Evolutionary conservation across 306 rosid species (phyloP).

Genomic region (Trichosanthes cucumerina): DNA sequence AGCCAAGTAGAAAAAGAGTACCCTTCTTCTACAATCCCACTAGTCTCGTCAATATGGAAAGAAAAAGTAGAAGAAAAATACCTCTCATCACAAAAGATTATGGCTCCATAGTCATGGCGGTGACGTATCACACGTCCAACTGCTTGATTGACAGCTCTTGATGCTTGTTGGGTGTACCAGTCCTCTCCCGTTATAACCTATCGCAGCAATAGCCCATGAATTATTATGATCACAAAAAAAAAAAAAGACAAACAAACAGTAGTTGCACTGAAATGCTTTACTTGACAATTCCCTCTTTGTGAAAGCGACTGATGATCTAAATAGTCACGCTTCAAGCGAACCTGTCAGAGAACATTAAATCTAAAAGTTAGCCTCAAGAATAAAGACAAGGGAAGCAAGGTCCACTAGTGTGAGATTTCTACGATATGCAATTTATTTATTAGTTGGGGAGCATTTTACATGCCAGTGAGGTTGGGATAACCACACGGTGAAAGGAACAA

Average conservation of each 20-base stretch:
- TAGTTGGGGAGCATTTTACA: background rate
- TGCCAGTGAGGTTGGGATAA: background rate
- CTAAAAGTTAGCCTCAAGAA: background rate
- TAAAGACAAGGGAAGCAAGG: background rate
- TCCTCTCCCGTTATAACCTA: slow-evolving; percentile 73
- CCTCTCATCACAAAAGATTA: slow-evolving; percentile 92
- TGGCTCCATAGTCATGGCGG: slow-evolving; percentile 94
- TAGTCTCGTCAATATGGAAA: slow-evolving; percentile 1
- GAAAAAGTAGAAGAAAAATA: slow-evolving; percentile 17
- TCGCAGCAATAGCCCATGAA: slow-evolving; percentile 15
- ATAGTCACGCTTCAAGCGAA: slow-evolving; percentile 86
- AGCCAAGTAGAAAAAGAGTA: background rate
- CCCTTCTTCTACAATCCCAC: background rate
- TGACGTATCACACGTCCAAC: slow-evolving; percentile 98
- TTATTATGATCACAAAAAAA: background rate
- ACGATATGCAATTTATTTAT: background rate
- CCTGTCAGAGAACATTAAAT: slow-evolving; percentile 23
- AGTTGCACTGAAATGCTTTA: slow-evolving; percentile 13
- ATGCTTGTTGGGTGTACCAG: slow-evolving; percentile 95
- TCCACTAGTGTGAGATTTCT: background rate
- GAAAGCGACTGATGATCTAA: slow-evolving; percentile 53
- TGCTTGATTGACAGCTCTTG: slow-evolving; percentile 93
- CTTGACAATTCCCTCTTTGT: slow-evolving; percentile 40
- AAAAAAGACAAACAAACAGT: background rate
- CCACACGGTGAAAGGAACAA: background rate